phyloP scores from a whole-genome alignment of 352 stramenopile genomes.

The Stramenopiles sp. region DNA sequence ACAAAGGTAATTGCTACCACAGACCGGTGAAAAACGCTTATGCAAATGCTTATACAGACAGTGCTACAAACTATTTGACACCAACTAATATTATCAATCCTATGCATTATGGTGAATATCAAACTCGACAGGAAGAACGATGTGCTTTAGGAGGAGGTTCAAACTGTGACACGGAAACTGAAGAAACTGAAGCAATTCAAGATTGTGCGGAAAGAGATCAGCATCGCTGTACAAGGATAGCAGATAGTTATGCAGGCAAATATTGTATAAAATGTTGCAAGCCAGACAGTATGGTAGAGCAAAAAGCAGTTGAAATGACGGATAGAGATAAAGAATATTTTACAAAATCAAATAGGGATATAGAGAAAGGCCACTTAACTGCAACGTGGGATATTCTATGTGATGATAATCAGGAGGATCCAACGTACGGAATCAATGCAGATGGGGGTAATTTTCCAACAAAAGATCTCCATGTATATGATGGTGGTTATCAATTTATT shows the following conservation, averaged over 20 bases:
- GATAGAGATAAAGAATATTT: no score
- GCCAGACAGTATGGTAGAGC: background rate
- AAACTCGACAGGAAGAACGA: background rate
- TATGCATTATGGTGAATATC: background rate
- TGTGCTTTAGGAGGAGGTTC: background rate
- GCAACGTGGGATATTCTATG: background rate
- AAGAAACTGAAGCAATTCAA: background rate
- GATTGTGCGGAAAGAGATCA: background rate
- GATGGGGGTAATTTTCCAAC: background rate
- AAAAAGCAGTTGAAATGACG: no score
- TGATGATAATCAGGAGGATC: background rate
- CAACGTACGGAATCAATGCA: background rate
- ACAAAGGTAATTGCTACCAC: slow-evolving; percentile 6
- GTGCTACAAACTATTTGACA: background rate
- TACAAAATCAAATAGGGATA: background rate
- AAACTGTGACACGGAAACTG: background rate
- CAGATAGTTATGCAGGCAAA: background rate
- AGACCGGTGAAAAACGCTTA: background rate
- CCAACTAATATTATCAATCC: background rate
- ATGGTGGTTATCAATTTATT: background rate
- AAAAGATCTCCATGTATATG: slow-evolving; percentile 4
- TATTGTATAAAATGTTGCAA: slow-evolving; percentile 4
- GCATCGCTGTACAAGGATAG: background rate
- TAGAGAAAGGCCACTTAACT: background rate
- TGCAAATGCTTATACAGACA: background rate